Percentiles rank a stretch among this genome's conserved stretches.
Conservation (phyloP, 345 rosid species). For the Eucalyptus caleyi region DNA sequence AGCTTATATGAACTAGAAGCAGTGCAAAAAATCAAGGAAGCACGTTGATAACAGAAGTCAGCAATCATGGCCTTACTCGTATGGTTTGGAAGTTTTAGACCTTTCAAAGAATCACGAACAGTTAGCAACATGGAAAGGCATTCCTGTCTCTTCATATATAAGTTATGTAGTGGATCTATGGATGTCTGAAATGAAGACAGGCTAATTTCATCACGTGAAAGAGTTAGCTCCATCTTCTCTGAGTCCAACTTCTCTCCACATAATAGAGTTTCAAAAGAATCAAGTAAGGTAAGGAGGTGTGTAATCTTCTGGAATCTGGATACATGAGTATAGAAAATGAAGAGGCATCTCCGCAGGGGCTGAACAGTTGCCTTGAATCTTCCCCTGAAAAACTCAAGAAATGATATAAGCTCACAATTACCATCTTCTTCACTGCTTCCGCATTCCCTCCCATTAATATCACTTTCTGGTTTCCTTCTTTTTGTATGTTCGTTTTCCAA, state of each 20-base stretch:
- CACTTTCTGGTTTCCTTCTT: not conserved
- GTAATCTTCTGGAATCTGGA: not conserved
- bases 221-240: not conserved
- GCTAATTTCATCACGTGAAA: not conserved
- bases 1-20: not conserved
- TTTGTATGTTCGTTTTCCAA: slow-evolving; percentile 3
- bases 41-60: not conserved
- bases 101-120: not conserved
- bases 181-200: not conserved
- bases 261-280: not conserved
- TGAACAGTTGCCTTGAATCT: not conserved
- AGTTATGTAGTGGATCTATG: not conserved
- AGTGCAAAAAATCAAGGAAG: not conserved
- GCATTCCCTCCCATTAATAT: not conserved
- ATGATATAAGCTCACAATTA: not conserved
- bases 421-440: not conserved
- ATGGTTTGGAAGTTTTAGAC: not conserved
- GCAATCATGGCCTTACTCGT: not conserved
- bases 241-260: not conserved
- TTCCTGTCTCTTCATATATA: not conserved
- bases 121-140: not conserved
- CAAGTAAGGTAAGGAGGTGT: not conserved
- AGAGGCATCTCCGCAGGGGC: not conserved
- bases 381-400: slow-evolving; percentile 9
- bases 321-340: not conserved